Conservation (phyloP, 2,329 filamentous ascomycete species). For the Rosellinia necatrix region DNA sequence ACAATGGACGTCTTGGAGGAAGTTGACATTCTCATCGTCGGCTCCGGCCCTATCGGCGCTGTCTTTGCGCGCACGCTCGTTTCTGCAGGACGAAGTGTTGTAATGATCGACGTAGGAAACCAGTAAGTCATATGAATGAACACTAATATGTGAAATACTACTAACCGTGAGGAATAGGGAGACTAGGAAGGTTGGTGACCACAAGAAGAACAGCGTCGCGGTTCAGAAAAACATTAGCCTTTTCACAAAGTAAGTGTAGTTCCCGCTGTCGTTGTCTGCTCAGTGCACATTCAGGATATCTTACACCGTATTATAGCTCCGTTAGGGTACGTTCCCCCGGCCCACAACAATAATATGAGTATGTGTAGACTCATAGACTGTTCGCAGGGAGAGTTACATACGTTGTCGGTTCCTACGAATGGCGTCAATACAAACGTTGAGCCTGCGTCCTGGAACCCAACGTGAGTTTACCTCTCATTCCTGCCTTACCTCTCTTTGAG, state of each 20-base stretch:
- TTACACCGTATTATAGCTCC: neutral
- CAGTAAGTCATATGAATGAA: conserved; percentile 25
- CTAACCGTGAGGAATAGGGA: conserved; percentile 4
- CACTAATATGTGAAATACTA: neutral
- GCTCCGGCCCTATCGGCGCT: conserved; percentile 35
- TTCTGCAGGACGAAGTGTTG: conserved; percentile 22
- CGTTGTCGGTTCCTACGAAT: neutral
- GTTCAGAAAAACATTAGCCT: conserved; percentile 32
- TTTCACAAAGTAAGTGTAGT: conserved; percentile 31
- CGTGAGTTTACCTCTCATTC: neutral
- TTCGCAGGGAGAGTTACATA: neutral
- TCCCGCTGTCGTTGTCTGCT: neutral
- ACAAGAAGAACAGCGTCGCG: conserved; percentile 33
- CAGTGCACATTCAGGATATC: neutral
- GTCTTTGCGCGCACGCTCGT: conserved; percentile 30
- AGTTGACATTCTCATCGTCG: conserved; percentile 24
- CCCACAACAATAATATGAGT: neutral
- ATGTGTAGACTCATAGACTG: neutral
- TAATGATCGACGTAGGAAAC: conserved; percentile 35
- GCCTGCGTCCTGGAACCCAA: neutral
- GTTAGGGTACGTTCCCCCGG: neutral
- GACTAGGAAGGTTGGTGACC: conserved; percentile 23
- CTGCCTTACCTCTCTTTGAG: neutral
- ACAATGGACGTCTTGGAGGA: neutral
- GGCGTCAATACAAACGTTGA: neutral